Conservation (phyloP, 768 basidiomycete species). For the Russula brevipes region DNA sequence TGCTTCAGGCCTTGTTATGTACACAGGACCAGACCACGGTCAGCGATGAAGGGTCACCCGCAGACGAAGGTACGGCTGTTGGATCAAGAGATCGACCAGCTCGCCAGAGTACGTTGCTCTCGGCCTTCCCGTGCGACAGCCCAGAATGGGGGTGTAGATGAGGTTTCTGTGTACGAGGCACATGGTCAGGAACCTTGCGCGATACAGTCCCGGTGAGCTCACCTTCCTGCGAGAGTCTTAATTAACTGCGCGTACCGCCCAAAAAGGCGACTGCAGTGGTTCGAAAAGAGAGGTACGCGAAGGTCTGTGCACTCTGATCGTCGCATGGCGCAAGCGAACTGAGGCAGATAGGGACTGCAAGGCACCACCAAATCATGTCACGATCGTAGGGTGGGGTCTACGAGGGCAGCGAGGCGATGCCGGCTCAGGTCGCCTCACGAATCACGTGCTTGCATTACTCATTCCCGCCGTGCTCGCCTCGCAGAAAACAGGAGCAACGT, state of each 20-base stretch:
- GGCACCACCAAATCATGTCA: conserved; percentile 60
- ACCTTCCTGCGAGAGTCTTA: conserved; percentile 94
- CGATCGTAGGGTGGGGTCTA: conserved; percentile 77
- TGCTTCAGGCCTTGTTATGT: conserved; percentile 88
- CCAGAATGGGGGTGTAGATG: neutral
- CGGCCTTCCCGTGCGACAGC: neutral
- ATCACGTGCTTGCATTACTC: neutral
- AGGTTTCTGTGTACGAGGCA: conserved; percentile 97
- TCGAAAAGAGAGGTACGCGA: conserved; percentile 98
- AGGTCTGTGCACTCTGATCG: conserved; percentile 88
- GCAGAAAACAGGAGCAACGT: conserved; percentile 99
- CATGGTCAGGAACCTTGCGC: conserved; percentile 94
- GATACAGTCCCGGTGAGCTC: conserved; percentile 71
- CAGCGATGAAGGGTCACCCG: conserved; percentile 97
- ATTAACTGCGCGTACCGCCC: conserved; percentile 94
- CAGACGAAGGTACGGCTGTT: conserved; percentile 89
- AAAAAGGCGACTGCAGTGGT: conserved; percentile 98
- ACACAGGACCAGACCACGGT: conserved; percentile 95
- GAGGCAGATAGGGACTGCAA: conserved; percentile 70
- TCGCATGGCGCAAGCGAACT: conserved; percentile 81
- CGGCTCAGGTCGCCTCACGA: conserved; percentile 46
- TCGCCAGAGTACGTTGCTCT: conserved; percentile 70
- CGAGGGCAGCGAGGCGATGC: conserved; percentile 77
- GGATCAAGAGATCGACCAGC: conserved; percentile 89
- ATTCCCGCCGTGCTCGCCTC: conserved; percentile 71